These are phyloP conservation scores for Ecytonucleospora hepatopenaei DNA, from an alignment of 371 early-diverging fungal species.

Conservation along the genomic window DNA sequence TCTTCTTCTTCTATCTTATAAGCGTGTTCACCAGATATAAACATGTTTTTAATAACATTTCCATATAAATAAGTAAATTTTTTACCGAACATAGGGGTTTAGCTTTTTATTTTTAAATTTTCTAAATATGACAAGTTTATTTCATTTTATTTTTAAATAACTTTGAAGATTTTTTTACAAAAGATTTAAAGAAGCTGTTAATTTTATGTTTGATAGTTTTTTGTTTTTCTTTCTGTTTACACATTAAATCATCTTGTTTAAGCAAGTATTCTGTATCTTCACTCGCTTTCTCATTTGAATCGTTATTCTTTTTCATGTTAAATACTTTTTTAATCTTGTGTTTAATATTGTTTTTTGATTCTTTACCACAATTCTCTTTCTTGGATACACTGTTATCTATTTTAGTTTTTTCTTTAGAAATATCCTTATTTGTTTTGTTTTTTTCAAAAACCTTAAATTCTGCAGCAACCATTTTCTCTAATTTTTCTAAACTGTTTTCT, in stretches of 20 bases:
- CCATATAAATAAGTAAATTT: slow-evolving; percentile 39
- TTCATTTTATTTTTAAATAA: neutral
- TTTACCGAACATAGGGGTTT: slow-evolving; percentile 26
- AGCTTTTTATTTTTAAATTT: neutral
- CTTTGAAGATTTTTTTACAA: no score
- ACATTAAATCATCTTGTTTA: no score
- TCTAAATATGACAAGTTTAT: neutral
- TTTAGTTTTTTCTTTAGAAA: neutral
- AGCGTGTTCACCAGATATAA: slow-evolving; percentile 11
- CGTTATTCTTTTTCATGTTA: neutral
- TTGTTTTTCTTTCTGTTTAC: no score
- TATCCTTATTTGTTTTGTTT: neutral
- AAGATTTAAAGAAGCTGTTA: no score
- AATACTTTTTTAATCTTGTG: no score
- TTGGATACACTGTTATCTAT: neutral
- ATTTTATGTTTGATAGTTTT: no score
- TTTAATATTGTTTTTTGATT: no score
- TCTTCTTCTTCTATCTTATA: slow-evolving; percentile 17
- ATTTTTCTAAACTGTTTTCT: neutral
- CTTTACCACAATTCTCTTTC: neutral
- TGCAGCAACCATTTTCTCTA: neutral
- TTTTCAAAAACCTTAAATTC: neutral
- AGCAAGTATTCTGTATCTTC: neutral
- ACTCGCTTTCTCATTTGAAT: neutral
- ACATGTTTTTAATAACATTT: slow-evolving; percentile 20